Evolutionary conservation across 1,139 yeast species (phyloP).

Genomic region (Saccharomyces hybrid): DNA sequence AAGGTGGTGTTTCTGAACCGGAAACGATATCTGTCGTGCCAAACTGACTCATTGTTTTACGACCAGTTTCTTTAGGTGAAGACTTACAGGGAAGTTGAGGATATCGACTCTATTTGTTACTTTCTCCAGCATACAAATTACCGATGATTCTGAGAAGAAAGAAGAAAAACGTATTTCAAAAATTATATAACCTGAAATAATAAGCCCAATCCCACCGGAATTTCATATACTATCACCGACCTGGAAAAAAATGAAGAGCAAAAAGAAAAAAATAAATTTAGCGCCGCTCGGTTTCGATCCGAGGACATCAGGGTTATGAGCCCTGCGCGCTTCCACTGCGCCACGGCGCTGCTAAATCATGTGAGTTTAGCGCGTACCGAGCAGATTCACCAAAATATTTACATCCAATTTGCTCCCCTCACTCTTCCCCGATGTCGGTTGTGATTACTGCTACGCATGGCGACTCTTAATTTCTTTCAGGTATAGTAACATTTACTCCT

Average conservation of each 20-base stretch:
- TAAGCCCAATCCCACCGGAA: not conserved
- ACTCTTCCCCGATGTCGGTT: too few relatives aligned
- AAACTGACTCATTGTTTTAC: not conserved
- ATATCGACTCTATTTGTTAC: not conserved
- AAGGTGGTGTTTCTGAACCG: not conserved
- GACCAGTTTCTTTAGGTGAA: not conserved
- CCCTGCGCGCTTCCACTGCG: conserved; percentile 99
- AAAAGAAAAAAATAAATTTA: conserved; percentile 33
- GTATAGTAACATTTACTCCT: too few relatives aligned
- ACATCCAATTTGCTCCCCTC: too few relatives aligned
- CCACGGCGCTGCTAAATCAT: conserved; percentile 59
- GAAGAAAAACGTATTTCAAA: not conserved
- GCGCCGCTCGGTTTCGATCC: conserved; percentile 99
- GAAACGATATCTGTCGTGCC: not conserved
- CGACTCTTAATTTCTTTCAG: too few relatives aligned
- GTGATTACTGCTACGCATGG: too few relatives aligned
- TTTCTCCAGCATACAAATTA: not conserved
- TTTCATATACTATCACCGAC: not conserved
- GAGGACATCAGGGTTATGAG: conserved; percentile 99
- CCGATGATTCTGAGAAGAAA: not conserved
- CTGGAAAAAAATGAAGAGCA: not conserved
- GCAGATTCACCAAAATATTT: too few relatives aligned
- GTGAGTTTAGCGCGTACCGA: not conserved
- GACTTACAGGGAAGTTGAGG: not conserved
- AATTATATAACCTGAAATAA: not conserved